Evolutionary conservation across 352 stramenopile species (phyloP).

Genomic region (Hyaloperonospora brassicae): DNA sequence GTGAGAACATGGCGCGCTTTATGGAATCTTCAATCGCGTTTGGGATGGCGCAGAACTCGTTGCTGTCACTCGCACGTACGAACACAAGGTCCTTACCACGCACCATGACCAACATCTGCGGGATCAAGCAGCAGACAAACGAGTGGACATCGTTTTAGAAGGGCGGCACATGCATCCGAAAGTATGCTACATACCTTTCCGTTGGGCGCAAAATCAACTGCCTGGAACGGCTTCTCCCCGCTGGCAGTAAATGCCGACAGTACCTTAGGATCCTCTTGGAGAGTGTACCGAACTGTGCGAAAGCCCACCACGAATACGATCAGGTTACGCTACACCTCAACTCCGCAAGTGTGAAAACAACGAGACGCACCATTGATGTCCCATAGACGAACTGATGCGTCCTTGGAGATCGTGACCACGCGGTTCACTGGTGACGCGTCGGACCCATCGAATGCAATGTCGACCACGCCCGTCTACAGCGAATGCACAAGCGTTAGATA

Average conservation of each 20-base stretch:
- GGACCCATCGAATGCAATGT: slow-evolving; percentile 70
- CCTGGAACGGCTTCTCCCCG: slow-evolving; percentile 40
- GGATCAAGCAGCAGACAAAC: background rate
- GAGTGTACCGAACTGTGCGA: slow-evolving; percentile 58
- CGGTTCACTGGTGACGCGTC: slow-evolving; percentile 61
- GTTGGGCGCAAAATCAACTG: slow-evolving; percentile 54
- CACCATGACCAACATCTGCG: slow-evolving; percentile 49
- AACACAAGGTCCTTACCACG: slow-evolving; percentile 54
- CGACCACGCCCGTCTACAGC: slow-evolving; percentile 56
- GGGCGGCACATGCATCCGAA: background rate
- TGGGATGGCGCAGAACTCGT: slow-evolving; percentile 41
- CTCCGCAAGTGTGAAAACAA: background rate
- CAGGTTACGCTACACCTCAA: background rate
- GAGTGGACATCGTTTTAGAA: background rate
- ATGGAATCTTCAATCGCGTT: slow-evolving; percentile 58
- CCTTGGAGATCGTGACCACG: slow-evolving; percentile 71
- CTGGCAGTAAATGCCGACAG: slow-evolving; percentile 53
- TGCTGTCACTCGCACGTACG: slow-evolving; percentile 38
- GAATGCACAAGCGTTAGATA: slow-evolving; percentile 10
- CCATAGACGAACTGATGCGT: slow-evolving; percentile 67
- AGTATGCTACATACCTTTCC: slow-evolving; percentile 39
- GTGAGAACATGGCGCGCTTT: slow-evolving; percentile 55
- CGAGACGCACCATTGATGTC: slow-evolving; percentile 62
- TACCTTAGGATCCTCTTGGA: slow-evolving; percentile 70
- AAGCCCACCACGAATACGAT: background rate